A percentile compares a stretch with the other conserved stretches of the same genome.
Evolutionary conservation across 2,329 filamentous ascomycete species (phyloP).

Genomic region (Alternaria dauci): DNA sequence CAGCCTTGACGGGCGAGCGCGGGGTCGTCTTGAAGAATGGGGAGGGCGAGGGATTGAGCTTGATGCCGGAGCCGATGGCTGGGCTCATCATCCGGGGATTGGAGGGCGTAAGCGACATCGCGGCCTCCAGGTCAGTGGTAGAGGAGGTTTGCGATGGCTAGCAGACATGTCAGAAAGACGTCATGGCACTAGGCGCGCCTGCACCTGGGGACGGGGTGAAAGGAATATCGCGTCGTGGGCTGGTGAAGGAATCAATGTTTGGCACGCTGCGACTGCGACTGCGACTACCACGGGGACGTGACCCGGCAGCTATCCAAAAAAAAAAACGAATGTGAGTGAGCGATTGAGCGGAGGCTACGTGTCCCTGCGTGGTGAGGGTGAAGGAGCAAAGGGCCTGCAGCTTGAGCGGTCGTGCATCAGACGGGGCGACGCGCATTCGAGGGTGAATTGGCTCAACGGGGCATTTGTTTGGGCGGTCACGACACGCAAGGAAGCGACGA

Average conservation of each 20-base stretch:
- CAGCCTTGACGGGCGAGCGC: slow-evolving; percentile 68
- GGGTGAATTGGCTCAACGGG: slow-evolving; percentile 16
- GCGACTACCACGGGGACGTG: slow-evolving; percentile 3
- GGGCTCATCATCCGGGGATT: slow-evolving; percentile 54
- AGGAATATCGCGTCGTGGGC: slow-evolving; percentile 20
- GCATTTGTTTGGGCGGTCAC: slow-evolving; percentile 23
- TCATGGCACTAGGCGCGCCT: slow-evolving; percentile 37
- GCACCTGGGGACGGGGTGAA: slow-evolving; percentile 11
- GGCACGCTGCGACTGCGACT: slow-evolving; percentile 22
- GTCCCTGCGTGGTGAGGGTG: slow-evolving; percentile 2
- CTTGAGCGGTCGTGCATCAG: slow-evolving; percentile 13
- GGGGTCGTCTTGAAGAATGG: slow-evolving; percentile 68
- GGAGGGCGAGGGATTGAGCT: slow-evolving; percentile 72
- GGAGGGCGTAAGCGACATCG: slow-evolving; percentile 52
- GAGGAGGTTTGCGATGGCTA: slow-evolving; percentile 33
- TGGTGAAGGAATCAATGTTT: slow-evolving; percentile 29
- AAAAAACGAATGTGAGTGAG: slow-evolving; percentile 1
- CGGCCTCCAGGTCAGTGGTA: slow-evolving; percentile 39
- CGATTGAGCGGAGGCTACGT: slow-evolving; percentile 12
- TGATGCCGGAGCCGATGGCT: slow-evolving; percentile 49
- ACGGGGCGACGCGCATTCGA: slow-evolving; percentile 16
- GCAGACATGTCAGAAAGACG: slow-evolving; percentile 39
- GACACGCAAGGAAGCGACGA: slow-evolving; percentile 21
- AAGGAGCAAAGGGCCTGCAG: slow-evolving; percentile 15
- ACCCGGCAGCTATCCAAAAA: slow-evolving; percentile 13